Evolutionary conservation across 345 rosid species (phyloP).

Genomic region (Trapa incisa): DNA sequence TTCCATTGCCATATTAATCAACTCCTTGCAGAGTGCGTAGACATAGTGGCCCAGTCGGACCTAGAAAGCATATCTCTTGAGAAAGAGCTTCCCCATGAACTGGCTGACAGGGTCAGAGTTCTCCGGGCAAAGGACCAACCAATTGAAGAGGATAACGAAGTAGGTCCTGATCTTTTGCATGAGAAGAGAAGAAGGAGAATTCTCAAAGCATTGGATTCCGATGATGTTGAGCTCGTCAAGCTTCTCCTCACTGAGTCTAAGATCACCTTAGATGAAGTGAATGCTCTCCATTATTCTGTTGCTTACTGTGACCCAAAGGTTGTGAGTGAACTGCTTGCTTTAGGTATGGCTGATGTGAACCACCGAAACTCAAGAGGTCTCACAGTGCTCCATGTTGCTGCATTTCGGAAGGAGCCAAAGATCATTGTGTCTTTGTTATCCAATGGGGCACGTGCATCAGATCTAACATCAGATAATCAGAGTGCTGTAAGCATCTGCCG

Average conservation of each 20-base stretch:
- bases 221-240: slow-evolving; percentile 81
- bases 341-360: slow-evolving; percentile 63
- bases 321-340: slow-evolving; percentile 58
- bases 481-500: slow-evolving; percentile 78
- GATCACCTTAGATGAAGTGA: slow-evolving; percentile 61
- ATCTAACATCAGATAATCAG: slow-evolving; percentile 58
- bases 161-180: slow-evolving; percentile 24
- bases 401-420: slow-evolving; percentile 74
- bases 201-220: slow-evolving; percentile 84
- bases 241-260: slow-evolving; percentile 77
- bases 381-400: slow-evolving; percentile 80
- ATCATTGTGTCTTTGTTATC: slow-evolving; percentile 53
- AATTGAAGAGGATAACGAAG: slow-evolving; percentile 22
- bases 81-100: slow-evolving; percentile 72
- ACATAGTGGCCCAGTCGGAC: slow-evolving; percentile 77
- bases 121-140: slow-evolving; percentile 33
- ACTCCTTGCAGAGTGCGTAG: slow-evolving; percentile 59
- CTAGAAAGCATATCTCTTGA: slow-evolving; percentile 56
- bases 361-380: slow-evolving; percentile 61
- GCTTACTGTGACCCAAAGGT: slow-evolving; percentile 93
- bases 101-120: slow-evolving; percentile 37
- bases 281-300: slow-evolving; percentile 78
- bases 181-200: slow-evolving; percentile 65
- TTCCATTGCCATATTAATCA: slow-evolving; percentile 64
- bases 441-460: slow-evolving; percentile 65